Evolutionary conservation across 1,284 basidiomycete species (phyloP).

Genomic region (Inonotus hispidus): DNA sequence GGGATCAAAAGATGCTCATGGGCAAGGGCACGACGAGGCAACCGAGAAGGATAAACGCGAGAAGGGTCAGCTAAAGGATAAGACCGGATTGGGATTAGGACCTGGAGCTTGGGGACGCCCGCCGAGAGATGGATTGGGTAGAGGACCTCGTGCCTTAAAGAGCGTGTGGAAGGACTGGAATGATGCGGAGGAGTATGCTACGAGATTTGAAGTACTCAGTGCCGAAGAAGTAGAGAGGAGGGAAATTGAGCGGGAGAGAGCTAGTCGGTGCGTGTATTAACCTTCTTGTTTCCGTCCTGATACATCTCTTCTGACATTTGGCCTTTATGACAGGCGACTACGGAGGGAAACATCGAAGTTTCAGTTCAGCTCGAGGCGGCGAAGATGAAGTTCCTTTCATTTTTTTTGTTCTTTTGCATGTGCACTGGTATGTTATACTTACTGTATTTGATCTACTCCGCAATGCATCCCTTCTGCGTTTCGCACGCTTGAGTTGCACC

Average conservation of each 20-base stretch:
- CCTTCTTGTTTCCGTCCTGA: not conserved
- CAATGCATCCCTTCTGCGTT: conserved; percentile 4
- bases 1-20: conserved; percentile 23
- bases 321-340: conserved; percentile 43
- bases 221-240: conserved; percentile 89
- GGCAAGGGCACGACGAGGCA: conserved; percentile 11
- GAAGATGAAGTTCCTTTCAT: conserved; percentile 31
- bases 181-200: conserved; percentile 88
- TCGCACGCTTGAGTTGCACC: not conserved
- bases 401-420: not conserved
- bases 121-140: conserved; percentile 51
- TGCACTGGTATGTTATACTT: not conserved
- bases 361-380: conserved; percentile 53
- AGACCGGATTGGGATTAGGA: conserved; percentile 68
- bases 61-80: conserved; percentile 61
- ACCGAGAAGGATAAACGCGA: conserved; percentile 35
- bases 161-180: conserved; percentile 95
- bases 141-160: conserved; percentile 76
- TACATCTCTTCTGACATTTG: not conserved
- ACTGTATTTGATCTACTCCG: not conserved
- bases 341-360: conserved; percentile 74
- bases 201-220: conserved; percentile 81
- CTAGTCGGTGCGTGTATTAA: conserved; percentile 48
- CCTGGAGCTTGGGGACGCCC: conserved; percentile 49
- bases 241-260: conserved; percentile 79